Evolutionary conservation across 2,329 filamentous ascomycete species (phyloP), one percentile per base, ranked within the genome.

Genomic region (Cladosporium sp.): DNA sequence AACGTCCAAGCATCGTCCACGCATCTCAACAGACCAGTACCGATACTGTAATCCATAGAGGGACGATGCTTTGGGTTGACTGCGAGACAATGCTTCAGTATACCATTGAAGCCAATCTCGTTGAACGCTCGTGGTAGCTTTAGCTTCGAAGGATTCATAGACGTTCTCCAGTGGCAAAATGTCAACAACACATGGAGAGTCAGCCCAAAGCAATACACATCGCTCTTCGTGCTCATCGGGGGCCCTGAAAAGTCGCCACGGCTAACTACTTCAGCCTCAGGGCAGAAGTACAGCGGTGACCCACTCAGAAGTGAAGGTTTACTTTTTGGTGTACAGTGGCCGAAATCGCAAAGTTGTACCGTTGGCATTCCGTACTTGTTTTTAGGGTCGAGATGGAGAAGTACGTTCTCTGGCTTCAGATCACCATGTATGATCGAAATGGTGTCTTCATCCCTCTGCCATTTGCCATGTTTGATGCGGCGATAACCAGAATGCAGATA

Each of bases 401-500:
- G 55, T 40, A 60, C 41, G 40, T 63, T 62, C 0, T 43, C 38
- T 0, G 53, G 54, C 38, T 62, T 62, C 22, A 60, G 43, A 48
- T 62, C 61, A 13, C 53, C 30, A 43, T 63, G 55, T 22, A 61
- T 32, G 32, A 61, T 41, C 4, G 38, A 18, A 7, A 6, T 18
- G 3, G 11, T 6, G 6, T 15, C 8, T 15, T n/a, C n/a, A 7
- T 47, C 43, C 4, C 6, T 30, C 2, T 19, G 11, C 25, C 43
- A 38, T 6, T 47, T 11, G 9, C 2, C 32, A 7, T 32, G 18
- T 20, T 52, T 48, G 9, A 35, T 20, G 1, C 38, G 38, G 38
- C 45, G 25, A 6, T 55, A 46, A 16, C 61, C 59, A n/a, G 48
- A 27, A 38, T 66, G 62, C 1, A 65, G 33, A 50, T 52, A 63